These are phyloP conservation scores for Phaeosphaeria sp. DNA, from an alignment of 2,329 filamentous ascomycete species.

Conservation along the genomic window DNA sequence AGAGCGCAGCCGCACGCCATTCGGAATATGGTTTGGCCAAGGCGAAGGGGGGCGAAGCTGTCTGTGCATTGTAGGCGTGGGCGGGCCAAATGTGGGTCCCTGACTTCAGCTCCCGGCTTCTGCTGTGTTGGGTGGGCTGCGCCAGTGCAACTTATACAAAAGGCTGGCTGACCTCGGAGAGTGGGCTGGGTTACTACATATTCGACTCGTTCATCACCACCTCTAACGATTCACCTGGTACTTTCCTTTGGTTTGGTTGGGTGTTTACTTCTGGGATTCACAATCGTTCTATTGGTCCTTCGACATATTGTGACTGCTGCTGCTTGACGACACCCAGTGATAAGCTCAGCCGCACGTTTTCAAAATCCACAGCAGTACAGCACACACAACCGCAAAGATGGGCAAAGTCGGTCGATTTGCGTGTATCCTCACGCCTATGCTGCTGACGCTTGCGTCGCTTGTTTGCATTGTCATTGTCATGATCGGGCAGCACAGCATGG, in stretches of 20 bases:
- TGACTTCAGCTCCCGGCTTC: conserved; percentile 6
- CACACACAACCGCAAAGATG: conserved; percentile 56
- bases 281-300: not conserved
- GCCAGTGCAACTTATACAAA: conserved; percentile 3
- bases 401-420: conserved; percentile 78
- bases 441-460: conserved; percentile 78
- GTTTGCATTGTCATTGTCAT: conserved; percentile 69
- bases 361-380: not conserved
- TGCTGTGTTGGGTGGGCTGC: not conserved
- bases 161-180: conserved; percentile 5
- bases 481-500: conserved; percentile 61
- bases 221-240: not conserved
- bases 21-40: not conserved
- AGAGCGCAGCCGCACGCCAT: not conserved
- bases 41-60: conserved; percentile 7
- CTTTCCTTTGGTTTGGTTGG: not conserved
- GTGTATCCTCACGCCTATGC: conserved; percentile 88
- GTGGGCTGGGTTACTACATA: not conserved
- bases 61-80: not conserved
- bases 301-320: not conserved
- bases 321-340: not conserved
- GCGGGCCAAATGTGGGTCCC: conserved; percentile 4
- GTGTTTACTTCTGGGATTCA: not conserved
- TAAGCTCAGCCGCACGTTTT: not conserved
- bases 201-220: not conserved